Evolutionary conservation across 305 asterid genomes (phyloP).

Genomic region (Plantago coronopus): DNA sequence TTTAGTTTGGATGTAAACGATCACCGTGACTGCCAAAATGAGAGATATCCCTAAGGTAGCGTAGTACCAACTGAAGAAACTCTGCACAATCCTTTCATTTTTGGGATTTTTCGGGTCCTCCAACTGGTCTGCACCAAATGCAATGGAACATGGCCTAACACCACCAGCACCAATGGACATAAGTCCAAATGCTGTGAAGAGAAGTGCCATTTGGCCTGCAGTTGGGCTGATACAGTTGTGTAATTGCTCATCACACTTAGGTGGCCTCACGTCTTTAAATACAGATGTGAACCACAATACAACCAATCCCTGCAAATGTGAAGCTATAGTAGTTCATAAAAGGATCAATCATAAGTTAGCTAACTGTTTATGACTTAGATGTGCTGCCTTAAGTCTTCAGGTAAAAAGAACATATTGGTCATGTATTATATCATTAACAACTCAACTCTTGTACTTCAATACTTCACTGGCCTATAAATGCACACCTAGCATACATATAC

Average conservation of each 20-base stretch:
- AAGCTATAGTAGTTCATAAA: not conserved
- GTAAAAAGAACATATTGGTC: not conserved
- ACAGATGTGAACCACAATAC: conserved; percentile 53
- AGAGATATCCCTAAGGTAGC: conserved; percentile 54
- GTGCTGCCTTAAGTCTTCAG: too few species aligned
- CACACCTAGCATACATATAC: not conserved
- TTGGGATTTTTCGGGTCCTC: conserved; percentile 49
- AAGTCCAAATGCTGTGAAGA: conserved; percentile 47
- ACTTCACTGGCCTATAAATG: not conserved
- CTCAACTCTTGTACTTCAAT: not conserved
- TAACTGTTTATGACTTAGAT: not conserved
- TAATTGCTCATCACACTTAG: conserved; percentile 29
- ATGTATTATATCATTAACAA: not conserved
- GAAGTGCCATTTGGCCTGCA: conserved; percentile 43
- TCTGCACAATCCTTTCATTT: conserved; percentile 46
- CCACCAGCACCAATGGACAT: conserved; percentile 73
- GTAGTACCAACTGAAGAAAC: conserved; percentile 69
- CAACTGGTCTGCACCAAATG: conserved; percentile 82
- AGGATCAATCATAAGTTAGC: not conserved
- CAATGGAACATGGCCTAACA: conserved; percentile 67
- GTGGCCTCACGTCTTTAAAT: conserved; percentile 37
- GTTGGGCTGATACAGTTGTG: conserved; percentile 37
- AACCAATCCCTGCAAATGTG: conserved; percentile 41
- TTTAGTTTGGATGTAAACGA: conserved; percentile 50
- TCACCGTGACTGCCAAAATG: conserved; percentile 45